These are phyloP conservation scores for Aegilops umbellulata DNA, from an alignment of 176 grass and related monocot genomes.

Conservation along the genomic window DNA sequence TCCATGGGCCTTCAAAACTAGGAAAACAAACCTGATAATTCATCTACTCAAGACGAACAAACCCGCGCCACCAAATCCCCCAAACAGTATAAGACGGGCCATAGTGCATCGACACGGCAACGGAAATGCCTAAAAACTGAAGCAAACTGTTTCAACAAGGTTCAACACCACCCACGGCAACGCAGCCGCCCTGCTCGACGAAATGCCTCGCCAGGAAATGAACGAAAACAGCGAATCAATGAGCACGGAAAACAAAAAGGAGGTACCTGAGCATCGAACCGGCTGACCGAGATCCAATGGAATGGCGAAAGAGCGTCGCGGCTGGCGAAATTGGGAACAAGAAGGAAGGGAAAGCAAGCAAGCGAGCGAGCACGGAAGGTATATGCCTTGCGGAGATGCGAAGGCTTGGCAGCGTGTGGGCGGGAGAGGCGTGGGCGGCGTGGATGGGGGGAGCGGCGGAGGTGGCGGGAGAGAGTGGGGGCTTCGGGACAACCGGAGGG, in stretches of 20 bases:
- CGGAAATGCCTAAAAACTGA: neutral
- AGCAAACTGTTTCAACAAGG: neutral
- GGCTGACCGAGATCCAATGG: constrained; percentile 22
- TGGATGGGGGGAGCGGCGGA: neutral
- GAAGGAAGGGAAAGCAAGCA: neutral
- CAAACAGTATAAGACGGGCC: neutral
- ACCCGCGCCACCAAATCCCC: neutral
- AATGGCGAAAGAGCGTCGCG: neutral
- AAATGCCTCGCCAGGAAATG: constrained; percentile 40
- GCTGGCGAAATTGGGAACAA: neutral
- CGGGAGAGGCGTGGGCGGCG: neutral
- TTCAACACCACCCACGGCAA: neutral
- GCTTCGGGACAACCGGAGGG: constrained; percentile 10
- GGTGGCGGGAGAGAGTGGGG: neutral
- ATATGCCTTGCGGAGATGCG: constrained; percentile 38
- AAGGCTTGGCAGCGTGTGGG: neutral
- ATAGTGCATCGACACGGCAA: neutral
- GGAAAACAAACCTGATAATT: neutral
- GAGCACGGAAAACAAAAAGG: neutral
- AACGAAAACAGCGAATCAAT: neutral
- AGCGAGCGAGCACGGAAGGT: constrained; percentile 35
- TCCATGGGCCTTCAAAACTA: neutral
- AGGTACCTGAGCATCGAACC: constrained; percentile 27
- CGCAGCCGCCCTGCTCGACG: constrained; percentile 22
- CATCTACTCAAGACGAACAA: neutral